These are phyloP conservation scores for Aspergillus sclerotioniger DNA, from an alignment of 495 filamentous ascomycete species.

Conservation along the genomic window DNA sequence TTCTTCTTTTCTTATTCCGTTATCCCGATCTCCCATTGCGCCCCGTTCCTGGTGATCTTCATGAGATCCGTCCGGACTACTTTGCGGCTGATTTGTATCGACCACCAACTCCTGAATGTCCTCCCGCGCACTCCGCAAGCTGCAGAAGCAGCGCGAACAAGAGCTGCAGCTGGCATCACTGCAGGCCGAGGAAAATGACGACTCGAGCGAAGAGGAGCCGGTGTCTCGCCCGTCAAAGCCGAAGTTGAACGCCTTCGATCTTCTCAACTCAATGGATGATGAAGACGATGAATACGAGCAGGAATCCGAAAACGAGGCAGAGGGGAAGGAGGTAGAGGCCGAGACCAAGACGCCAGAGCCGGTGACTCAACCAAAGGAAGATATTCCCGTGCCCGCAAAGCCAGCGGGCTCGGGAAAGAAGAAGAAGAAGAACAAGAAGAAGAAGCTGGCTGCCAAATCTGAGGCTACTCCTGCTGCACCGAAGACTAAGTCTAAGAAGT, in stretches of 20 bases:
- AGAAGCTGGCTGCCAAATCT: slow-evolving; percentile 27
- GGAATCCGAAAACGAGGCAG: slow-evolving; percentile 32
- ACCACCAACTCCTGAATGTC: slow-evolving; percentile 57
- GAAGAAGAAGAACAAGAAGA: slow-evolving; percentile 51
- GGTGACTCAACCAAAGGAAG: slow-evolving; percentile 15
- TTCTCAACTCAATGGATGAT: slow-evolving; percentile 56
- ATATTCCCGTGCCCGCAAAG: slow-evolving; percentile 18
- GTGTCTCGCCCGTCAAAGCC: slow-evolving; percentile 33
- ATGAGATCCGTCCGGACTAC: neutral
- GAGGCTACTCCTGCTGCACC: slow-evolving; percentile 13
- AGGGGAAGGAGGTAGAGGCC: slow-evolving; percentile 35
- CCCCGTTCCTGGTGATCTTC: slow-evolving; percentile 2
- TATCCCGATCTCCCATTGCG: neutral
- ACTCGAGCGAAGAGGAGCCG: slow-evolving; percentile 50
- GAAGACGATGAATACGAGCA: slow-evolving; percentile 64
- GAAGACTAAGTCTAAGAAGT: slow-evolving; percentile 31
- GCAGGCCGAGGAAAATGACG: slow-evolving; percentile 40
- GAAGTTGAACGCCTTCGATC: slow-evolving; percentile 51
- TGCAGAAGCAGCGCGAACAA: slow-evolving; percentile 64
- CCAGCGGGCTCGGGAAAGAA: slow-evolving; percentile 26
- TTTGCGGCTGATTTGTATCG: neutral
- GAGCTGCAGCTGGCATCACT: slow-evolving; percentile 52
- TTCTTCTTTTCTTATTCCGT: neutral
- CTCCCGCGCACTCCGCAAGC: slow-evolving; percentile 72
- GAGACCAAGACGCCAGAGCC: slow-evolving; percentile 32